Evolutionary conservation across 2,329 filamentous ascomycete genomes (phyloP), one percentile per base, ranked within the genome.

Genomic region (Calonectria naviculata): DNA sequence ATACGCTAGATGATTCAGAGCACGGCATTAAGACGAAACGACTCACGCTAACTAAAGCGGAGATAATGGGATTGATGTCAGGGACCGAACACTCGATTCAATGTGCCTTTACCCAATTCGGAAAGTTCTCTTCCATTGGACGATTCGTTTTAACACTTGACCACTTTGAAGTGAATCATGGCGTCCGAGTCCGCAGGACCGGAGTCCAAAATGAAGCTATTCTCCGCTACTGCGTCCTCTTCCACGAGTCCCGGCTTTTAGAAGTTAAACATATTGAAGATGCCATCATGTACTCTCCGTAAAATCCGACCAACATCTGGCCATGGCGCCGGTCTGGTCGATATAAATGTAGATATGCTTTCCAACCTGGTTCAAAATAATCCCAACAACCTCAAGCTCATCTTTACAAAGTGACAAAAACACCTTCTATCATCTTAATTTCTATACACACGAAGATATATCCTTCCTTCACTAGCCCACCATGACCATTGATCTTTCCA

Each of bases 71-170:
- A 2, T 29, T n/a, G n/a, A n/a, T 44, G 1, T 17, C 12, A 52
- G 5, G 26, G 21, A 15, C 12, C 24, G 13, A 34, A 12, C 2
- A 24, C 19, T 36, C 38, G 21, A 38, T 58, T 58, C 26, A 24
- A 12, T 61, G 15, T 28, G 56, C 56, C 29, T 70, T 36, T 38
- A 26, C 21, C 63, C 19, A 2, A 31, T 56, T 63, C 21, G 63
- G 68, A 41, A 66, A 70, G 1, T 17, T 29, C 63, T 70, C 63
- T 70, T 47, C 38, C 17, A 66, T 70, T 70, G 46, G 68, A 17
- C 15, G 19, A 24, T 21, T 58, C 12, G n/a, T n/a, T n/a, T 21
- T 8, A 12, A 10, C 34, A 5, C 1, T 42, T 19, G 31, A 21
- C 15, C 38, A 17, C 38, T 46, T 38, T 13, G 24, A 38, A 24